These are phyloP conservation scores for Lipomyces yamanashiensis DNA, from an alignment of 805 yeast genomes.

Conservation along the genomic window DNA sequence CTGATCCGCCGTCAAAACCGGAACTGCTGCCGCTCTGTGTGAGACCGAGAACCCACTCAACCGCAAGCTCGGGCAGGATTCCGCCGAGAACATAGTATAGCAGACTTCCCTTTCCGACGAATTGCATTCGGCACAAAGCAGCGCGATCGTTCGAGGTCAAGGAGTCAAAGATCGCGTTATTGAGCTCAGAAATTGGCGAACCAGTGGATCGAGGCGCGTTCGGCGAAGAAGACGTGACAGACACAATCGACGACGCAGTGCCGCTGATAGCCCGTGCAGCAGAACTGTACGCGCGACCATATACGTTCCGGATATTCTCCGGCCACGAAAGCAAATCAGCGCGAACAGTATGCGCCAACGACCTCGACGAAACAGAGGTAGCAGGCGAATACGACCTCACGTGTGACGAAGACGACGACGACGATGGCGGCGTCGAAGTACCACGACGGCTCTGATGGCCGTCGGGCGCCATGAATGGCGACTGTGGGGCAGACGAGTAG, in stretches of 20 bases:
- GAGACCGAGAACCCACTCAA: conserved; percentile 35
- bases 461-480: conserved; percentile 28
- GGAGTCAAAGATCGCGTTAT: conserved; percentile 31
- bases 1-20: neutral
- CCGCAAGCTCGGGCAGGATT: conserved; percentile 28
- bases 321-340: conserved; percentile 52
- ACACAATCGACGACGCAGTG: conserved; percentile 27
- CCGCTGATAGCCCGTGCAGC: conserved; percentile 36
- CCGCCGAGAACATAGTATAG: conserved; percentile 33
- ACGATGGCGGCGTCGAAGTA: conserved; percentile 23
- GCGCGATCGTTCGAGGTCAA: conserved; percentile 23
- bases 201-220: conserved; percentile 12
- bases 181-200: conserved; percentile 26
- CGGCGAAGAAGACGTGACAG: conserved; percentile 12
- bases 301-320: conserved; percentile 45
- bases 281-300: conserved; percentile 44
- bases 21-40: conserved; percentile 8
- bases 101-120: conserved; percentile 35
- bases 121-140: conserved; percentile 26
- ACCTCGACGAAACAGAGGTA: conserved; percentile 34
- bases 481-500: conserved; percentile 24
- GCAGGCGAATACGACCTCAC: conserved; percentile 36
- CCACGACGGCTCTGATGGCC: conserved; percentile 13
- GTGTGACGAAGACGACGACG: conserved; percentile 10
- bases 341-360: conserved; percentile 44